Conservation (phyloP, 1,139 yeast species). For the Debaryomyces coudertii region DNA sequence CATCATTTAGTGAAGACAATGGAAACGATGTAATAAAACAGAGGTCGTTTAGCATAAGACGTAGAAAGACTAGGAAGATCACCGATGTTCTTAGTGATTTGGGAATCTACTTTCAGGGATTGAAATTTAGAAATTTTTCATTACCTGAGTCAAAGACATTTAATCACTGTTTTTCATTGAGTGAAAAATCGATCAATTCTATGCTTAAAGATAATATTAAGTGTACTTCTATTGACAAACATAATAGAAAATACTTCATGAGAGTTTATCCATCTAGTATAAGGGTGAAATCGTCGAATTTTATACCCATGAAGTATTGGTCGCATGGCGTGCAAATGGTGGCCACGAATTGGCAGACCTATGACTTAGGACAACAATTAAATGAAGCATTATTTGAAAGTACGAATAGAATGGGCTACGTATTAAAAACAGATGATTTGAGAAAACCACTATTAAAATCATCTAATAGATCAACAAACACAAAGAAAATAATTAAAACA, state of each 20-base stretch:
- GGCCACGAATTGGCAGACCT: slow-evolving; percentile 96
- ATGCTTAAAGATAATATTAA: slow-evolving; percentile 67
- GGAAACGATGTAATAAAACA: slow-evolving; percentile 14
- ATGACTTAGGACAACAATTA: slow-evolving; percentile 86
- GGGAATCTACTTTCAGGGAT: slow-evolving; percentile 71
- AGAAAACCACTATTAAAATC: slow-evolving; percentile 39
- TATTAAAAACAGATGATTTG: slow-evolving; percentile 65
- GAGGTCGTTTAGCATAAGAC: slow-evolving; percentile 25
- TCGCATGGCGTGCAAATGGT: slow-evolving; percentile 87
- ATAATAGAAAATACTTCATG: slow-evolving; percentile 74
- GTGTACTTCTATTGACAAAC: slow-evolving; percentile 61
- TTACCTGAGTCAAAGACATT: slow-evolving; percentile 81
- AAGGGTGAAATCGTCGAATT: slow-evolving; percentile 77
- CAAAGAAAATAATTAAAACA: slow-evolving; percentile 6
- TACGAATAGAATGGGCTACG: slow-evolving; percentile 67
- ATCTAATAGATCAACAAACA: slow-evolving; percentile 19
- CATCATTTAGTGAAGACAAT: slow-evolving; percentile 55
- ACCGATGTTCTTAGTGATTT: slow-evolving; percentile 57
- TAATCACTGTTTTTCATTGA: slow-evolving; percentile 85
- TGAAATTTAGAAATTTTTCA: slow-evolving; percentile 79
- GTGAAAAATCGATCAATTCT: slow-evolving; percentile 67
- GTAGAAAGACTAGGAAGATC: slow-evolving; percentile 30
- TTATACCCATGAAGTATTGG: slow-evolving; percentile 82
- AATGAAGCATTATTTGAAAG: slow-evolving; percentile 80
- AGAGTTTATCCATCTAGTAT: slow-evolving; percentile 85